Evolutionary conservation across 1,139 yeast genomes (phyloP), one percentile per base, ranked within the genome.

Genomic region (Scheffersomyces segobiensis): DNA sequence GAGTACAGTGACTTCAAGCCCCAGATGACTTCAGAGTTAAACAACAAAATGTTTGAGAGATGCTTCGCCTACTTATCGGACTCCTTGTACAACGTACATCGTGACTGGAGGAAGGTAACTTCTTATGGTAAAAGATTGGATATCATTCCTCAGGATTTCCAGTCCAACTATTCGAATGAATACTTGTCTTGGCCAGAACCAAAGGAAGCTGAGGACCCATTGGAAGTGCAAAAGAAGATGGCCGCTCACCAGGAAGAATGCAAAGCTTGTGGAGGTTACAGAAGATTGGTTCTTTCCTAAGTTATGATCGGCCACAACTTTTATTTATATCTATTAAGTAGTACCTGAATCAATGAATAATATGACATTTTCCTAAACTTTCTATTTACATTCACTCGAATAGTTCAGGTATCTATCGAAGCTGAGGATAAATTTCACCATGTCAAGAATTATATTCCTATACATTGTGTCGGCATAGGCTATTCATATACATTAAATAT

Each of bases 71-170:
- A 83, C 73, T 77, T 84, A 65, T 82, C 86, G 26, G 83, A 76
- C 18, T 78, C 85, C 6, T 76, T 82, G 67, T 81, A 76, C 72
- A 83, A 83, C 62, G 87, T 83, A 56, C 81, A 81, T 65, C 79
- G 87, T 65, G 87, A 83, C 69, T 83, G 87, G 87, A 75, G 71
- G 57, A 83, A 83, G 73, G 87, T 83, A 57, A 83, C 84, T 59
- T 77, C 78, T 55, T 83, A 83, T 64, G 86, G 87, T 60, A 83
- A 83, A 71, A 77, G 87, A 67, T 75, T 83, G 67, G 81, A 80
- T 47, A 81, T 83, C 57, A 74, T 83, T 65, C 86, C 86, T 51
- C 66, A 63, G n/a, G 84, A 80, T 62, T 83, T 81, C 67, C 66
- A 67, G 59, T 73, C 87, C 57, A 83, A 83, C 71, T 83, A 83